A percentile compares a stretch with the other conserved stretches of the same genome.
Conservation (phyloP, 768 basidiomycete genomes). For the Chalciporus piperatus region DNA sequence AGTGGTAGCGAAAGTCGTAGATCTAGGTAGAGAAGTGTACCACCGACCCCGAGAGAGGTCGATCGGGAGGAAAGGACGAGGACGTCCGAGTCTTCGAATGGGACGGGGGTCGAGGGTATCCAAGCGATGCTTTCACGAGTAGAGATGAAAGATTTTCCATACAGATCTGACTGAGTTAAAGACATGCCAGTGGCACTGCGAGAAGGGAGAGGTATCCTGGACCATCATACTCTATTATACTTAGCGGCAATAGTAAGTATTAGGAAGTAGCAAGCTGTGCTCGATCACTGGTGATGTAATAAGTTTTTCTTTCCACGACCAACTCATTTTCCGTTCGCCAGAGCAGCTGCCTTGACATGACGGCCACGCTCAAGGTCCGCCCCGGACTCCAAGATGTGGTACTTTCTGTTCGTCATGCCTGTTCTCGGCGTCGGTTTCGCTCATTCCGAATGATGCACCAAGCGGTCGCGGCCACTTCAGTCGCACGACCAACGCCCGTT, state of each 20-base stretch:
- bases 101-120: conserved; percentile 10
- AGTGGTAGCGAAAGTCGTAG: conserved; percentile 26
- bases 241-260: too few species aligned
- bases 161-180: not conserved
- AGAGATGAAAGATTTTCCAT: conserved; percentile 20
- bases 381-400: conserved; percentile 7
- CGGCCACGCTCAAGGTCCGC: not conserved
- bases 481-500: not conserved
- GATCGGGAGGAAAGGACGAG: conserved; percentile 28
- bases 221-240: too few species aligned
- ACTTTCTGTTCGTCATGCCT: not conserved
- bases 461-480: conserved; percentile 5
- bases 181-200: not conserved
- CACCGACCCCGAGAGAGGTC: conserved; percentile 16
- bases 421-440: conserved; percentile 6
- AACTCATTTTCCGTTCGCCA: not conserved
- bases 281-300: too few species aligned
- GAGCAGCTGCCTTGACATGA: conserved; percentile 1
- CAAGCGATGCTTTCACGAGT: conserved; percentile 24
- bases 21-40: conserved; percentile 24
- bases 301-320: not conserved
- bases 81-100: conserved; percentile 27
- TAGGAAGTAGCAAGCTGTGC: too few species aligned
- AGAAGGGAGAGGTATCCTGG: not conserved
- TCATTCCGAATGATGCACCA: conserved; percentile 21